Evolutionary conservation across 192 early-diverging fungal genomes (phyloP), one percentile per base, ranked within the genome.

Genomic region (Backusella mclennaniae): DNA sequence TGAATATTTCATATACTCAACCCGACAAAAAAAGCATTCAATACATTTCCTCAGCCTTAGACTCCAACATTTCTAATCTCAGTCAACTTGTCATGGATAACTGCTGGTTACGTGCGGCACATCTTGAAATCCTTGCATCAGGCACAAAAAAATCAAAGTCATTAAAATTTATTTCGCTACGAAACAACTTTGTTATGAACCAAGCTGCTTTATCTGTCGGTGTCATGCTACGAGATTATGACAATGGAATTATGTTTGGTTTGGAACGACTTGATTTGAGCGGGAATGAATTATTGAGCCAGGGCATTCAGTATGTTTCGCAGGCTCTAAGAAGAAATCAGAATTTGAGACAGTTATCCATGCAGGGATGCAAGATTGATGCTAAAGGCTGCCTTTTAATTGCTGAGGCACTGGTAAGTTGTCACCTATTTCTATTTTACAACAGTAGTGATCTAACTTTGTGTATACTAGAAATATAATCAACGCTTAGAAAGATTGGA

Each of bases 11-110:
- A 2, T 89, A 89, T 11, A 87, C 90, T n/a, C 75, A 87, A 0
- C 85, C 94, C 36, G 92, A 94, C 71, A 91, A 92, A 77, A 91
- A 91, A 73, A 86, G 89, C n/a, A 82, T 92, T 3, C 84, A 88
- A 1, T 93, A 91, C 68, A 77, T 96, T 71, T 84, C 89, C 1
- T 90, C 92, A 21, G 92, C 91, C 0, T 23, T 63, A 29, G 56
- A 63, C 56, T 63, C 56, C 11, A 63, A 29, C 1, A 63, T 63
- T 46, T 70, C 26, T 4, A 41, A 21, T 35, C 73, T 41, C 41
- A n/a, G 35, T 1, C 76, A 49, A 3, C 68, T 84, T 12, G 19
- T 78, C 17, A 33, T 84, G 52, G 68, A 84, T 44, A 36, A 31
- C 7, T 84, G 82, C 35, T 21, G 26, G 2, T 67, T 84, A 29